These are phyloP conservation scores for Cladosporium sp. DNA, from an alignment of 2,329 filamentous ascomycete genomes.

Conservation along the genomic window DNA sequence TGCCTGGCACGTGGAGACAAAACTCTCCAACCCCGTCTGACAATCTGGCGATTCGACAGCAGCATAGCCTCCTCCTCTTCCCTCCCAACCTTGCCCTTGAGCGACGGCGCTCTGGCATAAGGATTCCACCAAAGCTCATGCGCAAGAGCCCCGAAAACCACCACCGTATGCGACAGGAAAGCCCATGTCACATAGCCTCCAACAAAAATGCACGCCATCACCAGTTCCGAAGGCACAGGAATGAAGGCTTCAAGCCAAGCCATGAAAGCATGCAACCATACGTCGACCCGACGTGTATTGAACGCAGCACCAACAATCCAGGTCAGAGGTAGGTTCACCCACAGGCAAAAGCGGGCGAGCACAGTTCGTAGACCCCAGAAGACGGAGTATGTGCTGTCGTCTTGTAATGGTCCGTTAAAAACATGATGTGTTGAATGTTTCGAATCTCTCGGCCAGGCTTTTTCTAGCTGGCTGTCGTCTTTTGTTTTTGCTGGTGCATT, in stretches of 20 bases:
- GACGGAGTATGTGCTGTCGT: constrained; percentile 2
- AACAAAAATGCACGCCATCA: not conserved
- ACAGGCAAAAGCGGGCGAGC: constrained; percentile 6
- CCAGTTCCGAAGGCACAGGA: not conserved
- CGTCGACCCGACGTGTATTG: not conserved
- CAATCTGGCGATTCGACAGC: not conserved
- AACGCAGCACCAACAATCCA: constrained; percentile 5
- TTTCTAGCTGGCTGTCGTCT: not conserved
- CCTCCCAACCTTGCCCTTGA: not conserved
- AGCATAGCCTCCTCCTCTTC: constrained; percentile 5
- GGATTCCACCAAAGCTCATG: constrained; percentile 9
- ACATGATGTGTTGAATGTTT: not conserved
- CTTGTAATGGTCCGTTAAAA: not conserved
- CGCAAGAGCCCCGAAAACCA: not conserved
- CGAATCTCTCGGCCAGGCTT: not conserved
- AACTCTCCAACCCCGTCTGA: not conserved
- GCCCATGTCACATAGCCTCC: not conserved
- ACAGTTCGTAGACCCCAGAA: constrained; percentile 1
- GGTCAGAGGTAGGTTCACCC: constrained; percentile 5
- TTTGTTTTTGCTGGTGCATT: not conserved
- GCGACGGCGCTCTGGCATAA: constrained; percentile 6
- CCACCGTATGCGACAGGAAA: not conserved
- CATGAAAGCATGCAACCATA: not conserved
- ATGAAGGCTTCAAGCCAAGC: not conserved
- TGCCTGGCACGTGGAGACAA: not conserved